phyloP scores from a whole-genome alignment of 371 early-diverging fungal genomes.

The Apophysomyces sp. region DNA sequence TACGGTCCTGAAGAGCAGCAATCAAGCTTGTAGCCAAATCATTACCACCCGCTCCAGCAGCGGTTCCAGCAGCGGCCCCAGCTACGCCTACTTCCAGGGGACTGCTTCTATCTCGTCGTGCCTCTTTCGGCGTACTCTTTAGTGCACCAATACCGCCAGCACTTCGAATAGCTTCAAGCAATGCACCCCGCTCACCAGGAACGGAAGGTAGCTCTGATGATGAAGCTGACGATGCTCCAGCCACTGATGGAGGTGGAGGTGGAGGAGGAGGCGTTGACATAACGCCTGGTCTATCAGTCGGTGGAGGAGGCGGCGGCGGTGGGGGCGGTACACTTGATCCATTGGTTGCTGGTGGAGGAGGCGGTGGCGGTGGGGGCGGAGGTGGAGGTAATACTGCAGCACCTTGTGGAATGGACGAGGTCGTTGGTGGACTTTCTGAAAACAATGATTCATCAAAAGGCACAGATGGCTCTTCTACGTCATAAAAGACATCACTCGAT shows the following conservation, averaged over 20 bases:
- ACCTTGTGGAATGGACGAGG: background rate
- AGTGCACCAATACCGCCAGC: constrained; percentile 40
- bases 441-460: background rate
- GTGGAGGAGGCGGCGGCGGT: constrained; percentile 8
- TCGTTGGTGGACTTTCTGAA: background rate
- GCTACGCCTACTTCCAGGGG: constrained; percentile 17
- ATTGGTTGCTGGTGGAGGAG: constrained; percentile 14
- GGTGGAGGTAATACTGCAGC: constrained; percentile 21
- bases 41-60: constrained; percentile 12
- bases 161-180: constrained; percentile 41
- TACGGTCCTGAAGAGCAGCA: constrained; percentile 21
- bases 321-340: constrained; percentile 11
- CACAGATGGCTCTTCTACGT: background rate
- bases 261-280: constrained; percentile 15
- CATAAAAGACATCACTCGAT: background rate
- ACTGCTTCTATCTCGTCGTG: constrained; percentile 26
- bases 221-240: background rate
- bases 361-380: constrained; percentile 15
- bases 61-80: constrained; percentile 7
- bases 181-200: constrained; percentile 25
- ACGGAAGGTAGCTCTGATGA: background rate
- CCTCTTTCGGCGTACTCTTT: constrained; percentile 26
- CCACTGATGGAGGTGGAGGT: constrained; percentile 5
- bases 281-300: background rate
- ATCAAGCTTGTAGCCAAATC: constrained; percentile 16